These are phyloP conservation scores for Fusarium sp. DNA, from an alignment of 2,329 filamentous ascomycete genomes.

Conservation along the genomic window DNA sequence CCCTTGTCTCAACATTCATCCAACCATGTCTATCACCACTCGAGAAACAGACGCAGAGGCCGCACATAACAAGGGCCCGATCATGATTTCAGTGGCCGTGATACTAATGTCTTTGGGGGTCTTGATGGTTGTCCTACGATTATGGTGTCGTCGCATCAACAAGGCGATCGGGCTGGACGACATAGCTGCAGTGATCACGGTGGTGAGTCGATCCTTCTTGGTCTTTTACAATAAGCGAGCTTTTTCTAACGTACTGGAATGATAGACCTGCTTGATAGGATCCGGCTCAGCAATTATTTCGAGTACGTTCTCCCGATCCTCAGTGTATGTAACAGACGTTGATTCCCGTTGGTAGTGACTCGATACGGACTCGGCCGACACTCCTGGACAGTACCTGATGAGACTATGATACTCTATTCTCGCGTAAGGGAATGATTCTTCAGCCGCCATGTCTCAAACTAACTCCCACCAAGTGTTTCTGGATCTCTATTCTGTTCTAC, in stretches of 20 bases:
- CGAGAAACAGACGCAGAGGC: neutral
- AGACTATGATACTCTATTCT: neutral
- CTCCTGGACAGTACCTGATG: conserved; percentile 4
- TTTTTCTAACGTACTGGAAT: fast-evolving
- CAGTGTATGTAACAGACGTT: neutral
- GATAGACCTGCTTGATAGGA: conserved; percentile 15
- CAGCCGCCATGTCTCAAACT: fast-evolving
- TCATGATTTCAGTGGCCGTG: conserved; percentile 1
- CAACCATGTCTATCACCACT: neutral
- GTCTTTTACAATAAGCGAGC: fast-evolving
- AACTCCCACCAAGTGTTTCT: conserved; percentile 17
- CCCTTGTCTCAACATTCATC: neutral
- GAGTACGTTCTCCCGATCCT: neutral
- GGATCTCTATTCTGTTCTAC: conserved; percentile 34
- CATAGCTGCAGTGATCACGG: neutral
- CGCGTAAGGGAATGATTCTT: neutral
- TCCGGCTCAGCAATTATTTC: conserved; percentile 18
- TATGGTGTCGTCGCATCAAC: conserved; percentile 19
- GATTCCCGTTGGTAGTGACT: conserved; percentile 23
- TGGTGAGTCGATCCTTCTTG: neutral
- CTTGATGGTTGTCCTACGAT: conserved; percentile 18
- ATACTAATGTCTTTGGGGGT: conserved; percentile 11
- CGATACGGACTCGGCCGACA: conserved; percentile 31
- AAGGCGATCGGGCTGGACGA: conserved; percentile 24
- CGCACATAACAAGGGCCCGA: neutral